Conservation (phyloP, 768 basidiomycete genomes). For the Leucocoprinus sp. region DNA sequence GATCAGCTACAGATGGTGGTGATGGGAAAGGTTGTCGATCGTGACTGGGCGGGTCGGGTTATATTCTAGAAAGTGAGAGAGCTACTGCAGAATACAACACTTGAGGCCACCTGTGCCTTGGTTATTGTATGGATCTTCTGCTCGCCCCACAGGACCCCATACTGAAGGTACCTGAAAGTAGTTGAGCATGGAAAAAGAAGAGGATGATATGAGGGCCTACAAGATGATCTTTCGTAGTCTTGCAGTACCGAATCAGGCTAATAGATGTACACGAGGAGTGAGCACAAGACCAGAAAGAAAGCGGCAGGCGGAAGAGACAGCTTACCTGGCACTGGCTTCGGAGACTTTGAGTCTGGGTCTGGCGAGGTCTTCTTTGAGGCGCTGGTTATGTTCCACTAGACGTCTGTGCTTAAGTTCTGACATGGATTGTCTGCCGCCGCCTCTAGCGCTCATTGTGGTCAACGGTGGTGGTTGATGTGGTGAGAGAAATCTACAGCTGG, state of each 20-base stretch:
- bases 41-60: background rate
- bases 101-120: slow-evolving; percentile 36
- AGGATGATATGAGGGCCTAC: slow-evolving; percentile 19
- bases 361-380: slow-evolving; percentile 83
- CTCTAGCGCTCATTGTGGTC: slow-evolving; percentile 46
- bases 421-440: slow-evolving; percentile 79
- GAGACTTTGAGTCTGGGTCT: slow-evolving; percentile 85
- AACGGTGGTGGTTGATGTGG: slow-evolving; percentile 12
- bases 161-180: slow-evolving; percentile 76
- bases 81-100: slow-evolving; percentile 58
- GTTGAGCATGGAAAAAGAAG: slow-evolving; percentile 2
- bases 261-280: slow-evolving; percentile 13
- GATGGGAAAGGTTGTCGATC: slow-evolving; percentile 1
- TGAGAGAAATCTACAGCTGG: background rate
- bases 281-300: background rate
- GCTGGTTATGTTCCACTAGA: slow-evolving; percentile 89
- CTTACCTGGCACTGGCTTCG: slow-evolving; percentile 84
- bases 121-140: slow-evolving; percentile 88
- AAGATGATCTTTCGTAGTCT: slow-evolving; percentile 82
- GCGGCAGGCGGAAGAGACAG: slow-evolving; percentile 12
- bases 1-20: background rate
- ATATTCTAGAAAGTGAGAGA: too few relatives aligned
- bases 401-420: slow-evolving; percentile 95
- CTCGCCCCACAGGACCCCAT: slow-evolving; percentile 91
- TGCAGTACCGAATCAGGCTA: slow-evolving; percentile 92